These are phyloP conservation scores for Fomitopsis pulvina DNA, from an alignment of 768 basidiomycete species.

Conservation along the genomic window DNA sequence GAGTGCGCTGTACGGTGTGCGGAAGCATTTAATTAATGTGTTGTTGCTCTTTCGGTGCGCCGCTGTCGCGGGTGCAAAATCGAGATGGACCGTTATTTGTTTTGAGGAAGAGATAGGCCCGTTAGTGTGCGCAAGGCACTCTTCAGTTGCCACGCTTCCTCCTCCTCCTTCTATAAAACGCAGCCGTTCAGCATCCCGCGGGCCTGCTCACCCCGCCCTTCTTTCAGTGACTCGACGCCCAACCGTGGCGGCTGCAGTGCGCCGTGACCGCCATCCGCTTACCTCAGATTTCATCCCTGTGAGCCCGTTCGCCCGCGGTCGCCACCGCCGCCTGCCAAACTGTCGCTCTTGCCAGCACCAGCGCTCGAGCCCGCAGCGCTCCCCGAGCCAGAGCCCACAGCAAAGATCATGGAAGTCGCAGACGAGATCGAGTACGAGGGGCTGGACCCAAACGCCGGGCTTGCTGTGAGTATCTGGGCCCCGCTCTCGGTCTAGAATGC, in stretches of 20 bases:
- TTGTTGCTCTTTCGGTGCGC: neutral
- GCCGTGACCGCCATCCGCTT: neutral
- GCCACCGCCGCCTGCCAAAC: neutral
- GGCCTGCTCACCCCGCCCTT: neutral
- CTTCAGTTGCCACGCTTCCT: neutral
- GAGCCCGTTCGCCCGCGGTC: neutral
- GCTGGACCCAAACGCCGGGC: constrained; percentile 69
- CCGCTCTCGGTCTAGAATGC: neutral
- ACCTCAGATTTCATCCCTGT: neutral
- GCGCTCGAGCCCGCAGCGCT: neutral
- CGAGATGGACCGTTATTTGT: neutral
- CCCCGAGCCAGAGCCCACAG: constrained; percentile 1
- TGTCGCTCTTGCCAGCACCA: neutral
- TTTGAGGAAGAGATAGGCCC: neutral
- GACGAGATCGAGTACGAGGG: constrained; percentile 61
- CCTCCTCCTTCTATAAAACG: neutral
- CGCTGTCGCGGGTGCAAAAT: neutral
- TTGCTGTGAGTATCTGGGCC: constrained; percentile 45
- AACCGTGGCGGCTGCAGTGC: too few species aligned
- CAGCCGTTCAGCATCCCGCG: neutral
- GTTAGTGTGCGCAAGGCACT: neutral
- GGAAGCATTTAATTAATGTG: neutral
- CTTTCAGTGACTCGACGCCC: neutral
- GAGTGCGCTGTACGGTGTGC: neutral
- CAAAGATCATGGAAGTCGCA: constrained; percentile 31